A percentile compares a stretch with the other conserved stretches of the same genome.
Conservation (phyloP, 192 early-diverging fungal genomes). For the Coemansia erecta region DNA sequence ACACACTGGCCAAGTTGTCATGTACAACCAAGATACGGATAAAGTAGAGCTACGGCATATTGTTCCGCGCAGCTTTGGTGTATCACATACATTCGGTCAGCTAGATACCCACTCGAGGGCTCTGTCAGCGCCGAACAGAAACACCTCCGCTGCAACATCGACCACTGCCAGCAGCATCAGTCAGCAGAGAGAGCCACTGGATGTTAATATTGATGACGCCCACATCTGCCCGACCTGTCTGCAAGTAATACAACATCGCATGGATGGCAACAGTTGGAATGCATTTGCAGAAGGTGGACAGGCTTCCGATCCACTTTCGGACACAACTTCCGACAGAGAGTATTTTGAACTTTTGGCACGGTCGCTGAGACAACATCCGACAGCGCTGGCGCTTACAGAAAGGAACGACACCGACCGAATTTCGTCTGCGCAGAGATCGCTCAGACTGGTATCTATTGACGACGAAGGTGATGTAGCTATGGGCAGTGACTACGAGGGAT, state of each 20-base stretch:
- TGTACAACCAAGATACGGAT: slow-evolving; percentile 63
- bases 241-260: slow-evolving; percentile 16
- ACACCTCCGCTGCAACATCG: background rate
- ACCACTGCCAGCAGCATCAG: no score
- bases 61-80: slow-evolving; percentile 12
- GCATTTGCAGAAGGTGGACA: slow-evolving; percentile 7
- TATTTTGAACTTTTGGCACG: slow-evolving; percentile 41
- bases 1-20: slow-evolving; percentile 56
- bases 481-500: background rate
- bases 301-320: slow-evolving; percentile 1
- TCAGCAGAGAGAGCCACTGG: background rate
- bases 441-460: background rate
- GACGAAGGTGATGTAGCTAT: no score
- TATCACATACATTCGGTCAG: background rate
- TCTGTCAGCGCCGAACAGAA: slow-evolving; percentile 6
- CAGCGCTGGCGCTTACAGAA: slow-evolving; percentile 14
- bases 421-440: no score
- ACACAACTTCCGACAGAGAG: slow-evolving; percentile 27
- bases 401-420: background rate
- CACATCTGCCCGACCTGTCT: slow-evolving; percentile 31
- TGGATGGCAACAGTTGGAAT: slow-evolving; percentile 5
- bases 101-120: slow-evolving; percentile 6
- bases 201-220: slow-evolving; percentile 4
- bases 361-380: slow-evolving; percentile 16
- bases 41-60: slow-evolving; percentile 51